A percentile compares a stretch with the other conserved stretches of the same genome.
Evolutionary conservation across 345 rosid genomes (phyloP).

Genomic region (Kandelia obovata): DNA sequence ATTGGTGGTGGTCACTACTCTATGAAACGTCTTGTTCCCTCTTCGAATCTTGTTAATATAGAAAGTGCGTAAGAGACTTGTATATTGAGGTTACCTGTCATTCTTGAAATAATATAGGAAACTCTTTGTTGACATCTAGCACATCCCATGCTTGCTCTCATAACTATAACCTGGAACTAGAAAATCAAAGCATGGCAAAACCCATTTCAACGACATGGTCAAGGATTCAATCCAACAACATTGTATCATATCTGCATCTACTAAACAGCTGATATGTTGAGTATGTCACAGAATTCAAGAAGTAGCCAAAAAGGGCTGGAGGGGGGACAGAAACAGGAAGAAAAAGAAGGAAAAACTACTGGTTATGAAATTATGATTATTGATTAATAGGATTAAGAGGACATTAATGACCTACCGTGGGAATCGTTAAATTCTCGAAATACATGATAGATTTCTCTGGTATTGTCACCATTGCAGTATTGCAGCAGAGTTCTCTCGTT

Average conservation of each 20-base stretch:
- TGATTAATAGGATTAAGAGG: neutral
- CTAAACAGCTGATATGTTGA: neutral
- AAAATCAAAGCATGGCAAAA: neutral
- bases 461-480: slow-evolving; percentile 19
- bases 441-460: slow-evolving; percentile 28
- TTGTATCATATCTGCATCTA: neutral
- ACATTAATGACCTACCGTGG: slow-evolving; percentile 26
- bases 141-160: slow-evolving; percentile 50
- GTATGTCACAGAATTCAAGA: too few relatives aligned
- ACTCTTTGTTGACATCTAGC: slow-evolving; percentile 34
- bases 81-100: slow-evolving; percentile 31
- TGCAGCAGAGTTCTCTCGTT: neutral
- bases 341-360: neutral
- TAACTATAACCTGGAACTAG: slow-evolving; percentile 52
- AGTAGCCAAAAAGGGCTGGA: too few relatives aligned
- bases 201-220: neutral
- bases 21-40: neutral
- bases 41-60: too few relatives aligned
- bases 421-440: slow-evolving; percentile 40
- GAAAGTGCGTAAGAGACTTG: neutral
- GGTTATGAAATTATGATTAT: neutral
- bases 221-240: neutral
- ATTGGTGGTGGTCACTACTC: neutral
- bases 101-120: slow-evolving; percentile 31
- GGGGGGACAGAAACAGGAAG: neutral